Evolutionary conservation across 139 green algal species (phyloP), one percentile per base, ranked within the genome.

Genomic region (Ettlia oleoabundans): DNA sequence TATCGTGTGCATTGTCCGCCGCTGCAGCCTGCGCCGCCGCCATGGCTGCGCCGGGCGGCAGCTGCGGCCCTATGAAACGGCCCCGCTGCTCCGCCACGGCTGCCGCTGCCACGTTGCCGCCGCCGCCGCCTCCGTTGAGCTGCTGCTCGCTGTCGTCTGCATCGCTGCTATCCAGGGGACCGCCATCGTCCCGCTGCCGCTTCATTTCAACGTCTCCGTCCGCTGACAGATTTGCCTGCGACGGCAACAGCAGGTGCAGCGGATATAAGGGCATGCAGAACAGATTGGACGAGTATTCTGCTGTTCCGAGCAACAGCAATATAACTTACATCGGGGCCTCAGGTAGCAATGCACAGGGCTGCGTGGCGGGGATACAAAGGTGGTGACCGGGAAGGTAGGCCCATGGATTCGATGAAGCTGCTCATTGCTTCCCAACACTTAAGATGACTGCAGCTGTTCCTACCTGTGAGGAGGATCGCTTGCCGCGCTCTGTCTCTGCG

Each of bases 391-490:
- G n/a, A n/a, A n/a, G n/a, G n/a, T n/a, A n/a, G n/a, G n/a, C n/a
- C n/a, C n/a, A n/a, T n/a, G n/a, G n/a, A n/a, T n/a, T n/a, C n/a
- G n/a, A n/a, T n/a, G n/a, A n/a, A n/a, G n/a, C n/a, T n/a, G n/a
- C n/a, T n/a, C n/a, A n/a, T n/a, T n/a, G n/a, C n/a, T n/a, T n/a
- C n/a, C n/a, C n/a, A n/a, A n/a, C n/a, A n/a, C n/a, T n/a, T n/a
- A n/a, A n/a, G n/a, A n/a, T n/a, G n/a, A n/a, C n/a, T n/a, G n/a
- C n/a, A n/a, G n/a, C 58, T 32, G 58, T 21, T 30, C 24, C 22
- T 61, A 92, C 91, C 86, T 95, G 85, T 0, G 61, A 67, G 4
- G 73, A 91, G 26, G 83, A 87, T 10, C 92, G 92, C 69, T 96
- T 96, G 6, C 86, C 53, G 1, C n/a, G n/a, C n/a, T n/a, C n/a